Conservation (phyloP, 2,329 filamentous ascomycete species). For the Fusarium penzigii region DNA sequence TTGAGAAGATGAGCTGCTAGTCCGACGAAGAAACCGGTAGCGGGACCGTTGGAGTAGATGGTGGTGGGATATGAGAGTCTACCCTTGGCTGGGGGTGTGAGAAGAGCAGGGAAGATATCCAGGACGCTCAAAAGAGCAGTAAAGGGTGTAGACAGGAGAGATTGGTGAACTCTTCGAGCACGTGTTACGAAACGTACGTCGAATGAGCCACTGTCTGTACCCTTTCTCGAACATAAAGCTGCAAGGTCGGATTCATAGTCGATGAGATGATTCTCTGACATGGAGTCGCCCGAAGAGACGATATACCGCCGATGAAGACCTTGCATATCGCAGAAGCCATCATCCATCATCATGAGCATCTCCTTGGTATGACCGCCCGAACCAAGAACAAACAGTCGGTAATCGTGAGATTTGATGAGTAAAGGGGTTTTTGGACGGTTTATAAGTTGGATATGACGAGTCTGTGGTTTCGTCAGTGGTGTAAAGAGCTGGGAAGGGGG, state of each 20-base stretch:
- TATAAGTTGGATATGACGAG: constrained; percentile 33
- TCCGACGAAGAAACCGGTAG: constrained; percentile 77
- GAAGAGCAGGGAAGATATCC: constrained; percentile 60
- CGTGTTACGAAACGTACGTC: constrained; percentile 70
- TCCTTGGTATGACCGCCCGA: constrained; percentile 94
- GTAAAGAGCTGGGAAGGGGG: background rate
- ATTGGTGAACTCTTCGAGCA: constrained; percentile 81
- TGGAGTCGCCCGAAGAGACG: constrained; percentile 71
- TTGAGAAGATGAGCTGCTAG: constrained; percentile 51
- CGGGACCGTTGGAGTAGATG: constrained; percentile 86
- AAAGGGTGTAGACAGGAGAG: constrained; percentile 70
- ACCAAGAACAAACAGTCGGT: constrained; percentile 81
- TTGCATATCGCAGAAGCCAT: constrained; percentile 52
- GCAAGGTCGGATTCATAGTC: constrained; percentile 41
- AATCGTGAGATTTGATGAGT: constrained; percentile 34
- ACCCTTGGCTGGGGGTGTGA: constrained; percentile 29
- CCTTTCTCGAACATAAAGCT: constrained; percentile 17
- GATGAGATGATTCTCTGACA: constrained; percentile 69
- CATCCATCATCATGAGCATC: constrained; percentile 81
- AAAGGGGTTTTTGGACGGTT: constrained; percentile 17
- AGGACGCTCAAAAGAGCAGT: constrained; percentile 67
- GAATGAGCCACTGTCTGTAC: constrained; percentile 49
- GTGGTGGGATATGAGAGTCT: constrained; percentile 62
- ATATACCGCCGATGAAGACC: constrained; percentile 77
- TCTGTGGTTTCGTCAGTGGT: constrained; percentile 18